Evolutionary conservation across 352 stramenopile genomes (phyloP).

Genomic region (Thalassiosira mediterranea): DNA sequence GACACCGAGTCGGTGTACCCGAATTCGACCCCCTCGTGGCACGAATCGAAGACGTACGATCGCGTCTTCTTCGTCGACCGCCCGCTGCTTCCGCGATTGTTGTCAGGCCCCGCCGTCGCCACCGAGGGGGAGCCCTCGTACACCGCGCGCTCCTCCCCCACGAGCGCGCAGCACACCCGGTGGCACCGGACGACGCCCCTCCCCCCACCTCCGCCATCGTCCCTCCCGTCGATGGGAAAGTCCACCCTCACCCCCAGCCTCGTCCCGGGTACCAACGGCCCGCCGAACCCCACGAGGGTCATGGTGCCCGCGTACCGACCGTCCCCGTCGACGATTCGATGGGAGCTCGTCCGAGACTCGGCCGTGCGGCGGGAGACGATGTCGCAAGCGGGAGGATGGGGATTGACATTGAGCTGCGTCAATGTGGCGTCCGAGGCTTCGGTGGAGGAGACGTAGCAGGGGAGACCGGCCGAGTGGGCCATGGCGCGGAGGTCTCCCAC

Average conservation of each 20-base stretch:
- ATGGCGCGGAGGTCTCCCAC: conserved; percentile 57
- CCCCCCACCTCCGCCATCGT: conserved; percentile 9
- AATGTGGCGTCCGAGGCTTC: conserved; percentile 37
- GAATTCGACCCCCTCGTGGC: conserved; percentile 69
- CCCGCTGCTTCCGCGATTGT: background rate
- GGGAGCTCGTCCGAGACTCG: conserved; percentile 42
- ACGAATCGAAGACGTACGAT: conserved; percentile 76
- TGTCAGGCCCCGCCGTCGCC: conserved; percentile 1
- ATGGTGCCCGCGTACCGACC: conserved; percentile 43
- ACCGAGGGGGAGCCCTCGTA: conserved; percentile 46
- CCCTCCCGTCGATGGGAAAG: conserved; percentile 33
- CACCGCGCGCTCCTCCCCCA: conserved; percentile 74
- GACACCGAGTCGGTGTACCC: conserved; percentile 67
- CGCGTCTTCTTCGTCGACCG: conserved; percentile 50
- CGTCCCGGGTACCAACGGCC: conserved; percentile 39
- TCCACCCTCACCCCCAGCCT: conserved; percentile 37
- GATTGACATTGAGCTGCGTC: conserved; percentile 26
- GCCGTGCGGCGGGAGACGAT: conserved; percentile 44
- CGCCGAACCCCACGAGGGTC: conserved; percentile 53
- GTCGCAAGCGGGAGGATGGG: conserved; percentile 31
- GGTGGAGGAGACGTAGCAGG: conserved; percentile 61
- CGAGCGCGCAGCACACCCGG: conserved; percentile 54
- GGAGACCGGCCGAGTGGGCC: conserved; percentile 68
- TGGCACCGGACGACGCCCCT: conserved; percentile 43
- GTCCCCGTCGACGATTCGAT: conserved; percentile 44